Conservation (phyloP, 2,329 filamentous ascomycete species). For the Calonectria pauciramosa region DNA sequence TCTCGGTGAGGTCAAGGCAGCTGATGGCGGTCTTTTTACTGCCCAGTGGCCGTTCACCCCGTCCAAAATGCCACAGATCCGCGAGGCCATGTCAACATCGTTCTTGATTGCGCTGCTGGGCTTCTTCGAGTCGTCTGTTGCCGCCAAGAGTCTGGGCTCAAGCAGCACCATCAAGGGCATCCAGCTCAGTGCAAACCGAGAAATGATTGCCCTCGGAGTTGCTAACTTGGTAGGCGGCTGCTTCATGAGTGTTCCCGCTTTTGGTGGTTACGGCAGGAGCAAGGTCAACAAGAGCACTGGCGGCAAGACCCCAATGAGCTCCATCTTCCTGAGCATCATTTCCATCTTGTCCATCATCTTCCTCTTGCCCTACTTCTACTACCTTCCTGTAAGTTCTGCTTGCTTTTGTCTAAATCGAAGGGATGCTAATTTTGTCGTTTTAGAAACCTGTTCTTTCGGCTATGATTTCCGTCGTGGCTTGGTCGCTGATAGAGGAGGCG, state of each 20-base stretch:
- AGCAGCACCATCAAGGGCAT: constrained; percentile 81
- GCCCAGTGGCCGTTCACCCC: constrained; percentile 89
- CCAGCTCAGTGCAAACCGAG: constrained; percentile 89
- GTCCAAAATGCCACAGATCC: constrained; percentile 83
- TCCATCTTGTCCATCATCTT: constrained; percentile 86
- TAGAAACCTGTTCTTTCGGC: constrained; percentile 93
- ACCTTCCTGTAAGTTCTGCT: constrained; percentile 91
- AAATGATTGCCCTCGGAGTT: constrained; percentile 90
- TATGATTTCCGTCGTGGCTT: constrained; percentile 96
- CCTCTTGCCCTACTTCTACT: constrained; percentile 92
- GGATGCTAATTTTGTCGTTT: too few species aligned
- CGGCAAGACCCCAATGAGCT: constrained; percentile 93
- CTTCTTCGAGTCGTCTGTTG: constrained; percentile 98
- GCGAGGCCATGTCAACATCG: constrained; percentile 88
- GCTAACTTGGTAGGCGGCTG: constrained; percentile 93
- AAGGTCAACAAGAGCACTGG: constrained; percentile 96
- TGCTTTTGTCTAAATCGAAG: too few species aligned
- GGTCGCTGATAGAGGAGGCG: constrained; percentile 93
- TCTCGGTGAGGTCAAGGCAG: constrained; percentile 83
- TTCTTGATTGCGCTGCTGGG: constrained; percentile 95
- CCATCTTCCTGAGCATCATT: constrained; percentile 86
- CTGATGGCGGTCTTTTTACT: constrained; percentile 78
- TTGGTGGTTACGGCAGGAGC: constrained; percentile 95
- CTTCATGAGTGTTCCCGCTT: constrained; percentile 93
- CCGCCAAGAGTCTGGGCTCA: constrained; percentile 88